Evolutionary conservation across 2,329 filamentous ascomycete species (phyloP), one percentile per base, ranked within the genome.

Genomic region (Fusarium verrucosum): DNA sequence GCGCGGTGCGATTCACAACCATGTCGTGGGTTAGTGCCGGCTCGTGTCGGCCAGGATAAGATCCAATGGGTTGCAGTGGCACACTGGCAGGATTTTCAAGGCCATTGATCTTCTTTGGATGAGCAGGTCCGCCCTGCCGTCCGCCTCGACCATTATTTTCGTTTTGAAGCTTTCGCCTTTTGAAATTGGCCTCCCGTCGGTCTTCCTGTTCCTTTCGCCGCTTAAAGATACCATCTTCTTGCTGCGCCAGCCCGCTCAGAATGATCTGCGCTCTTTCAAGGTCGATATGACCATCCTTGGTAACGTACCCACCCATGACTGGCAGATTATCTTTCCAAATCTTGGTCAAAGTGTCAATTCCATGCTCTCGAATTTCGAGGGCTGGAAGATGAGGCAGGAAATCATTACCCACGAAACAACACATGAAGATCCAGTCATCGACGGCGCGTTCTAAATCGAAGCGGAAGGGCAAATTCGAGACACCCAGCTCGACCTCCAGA

Each of bases 361-460:
- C 94, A 75, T 97, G 94, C 74, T 99, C 95, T 60, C 95, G 88
- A 75, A 99, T 98, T 76, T 98, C 95, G 57, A 99, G 84, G 72
- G 94, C 96, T n/a, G 95, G 95, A 57, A 99, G 82, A 83, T 99
- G 95, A 46, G 95, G 95, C 69, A 99, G 81, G 80, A 99, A 99
- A 81, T 99, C 96, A 78, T 99, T 99, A 68, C 94, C 94, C 54
- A 98, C 94, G 75, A 98, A 98, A 80, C 96, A 98, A 80, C 94
- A 98, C 88, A 98, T 95, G 77, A 98, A 98, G 14, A 98, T 92
- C 95, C 94, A 98, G 75, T 98, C 94, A 77, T 98, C 95, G 58
- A 98, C 86, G 23, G 94, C 94, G 66, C 95, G 89, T 78, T 99
- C 95, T 40, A 99, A 83, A 75, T 99, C 93, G 77, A 96, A 98